phyloP scores from a whole-genome alignment of 2,329 filamentous ascomycete genomes.

The Aschersonia sp. region DNA sequence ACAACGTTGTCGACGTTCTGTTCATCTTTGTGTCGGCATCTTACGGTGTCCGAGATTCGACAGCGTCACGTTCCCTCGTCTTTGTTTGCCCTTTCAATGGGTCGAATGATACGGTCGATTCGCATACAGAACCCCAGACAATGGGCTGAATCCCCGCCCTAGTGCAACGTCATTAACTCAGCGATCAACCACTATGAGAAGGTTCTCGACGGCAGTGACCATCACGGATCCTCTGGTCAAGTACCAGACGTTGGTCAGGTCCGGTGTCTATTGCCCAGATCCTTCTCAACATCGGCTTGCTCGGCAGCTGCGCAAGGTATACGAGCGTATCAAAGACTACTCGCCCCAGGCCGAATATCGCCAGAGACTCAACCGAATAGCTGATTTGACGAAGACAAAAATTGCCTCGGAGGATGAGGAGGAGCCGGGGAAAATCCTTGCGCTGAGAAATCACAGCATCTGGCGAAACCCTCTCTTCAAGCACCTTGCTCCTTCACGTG shows the following conservation, averaged over 20 bases:
- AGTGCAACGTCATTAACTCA: too few species aligned
- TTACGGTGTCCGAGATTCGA: too few species aligned
- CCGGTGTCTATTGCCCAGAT: slow-evolving; percentile 53
- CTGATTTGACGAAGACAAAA: slow-evolving; percentile 23
- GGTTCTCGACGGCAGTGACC: slow-evolving; percentile 33
- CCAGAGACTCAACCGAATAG: slow-evolving; percentile 47
- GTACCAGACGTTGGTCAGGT: slow-evolving; percentile 57
- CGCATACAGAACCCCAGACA: too few species aligned
- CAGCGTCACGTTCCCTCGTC: too few species aligned
- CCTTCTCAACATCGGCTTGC: slow-evolving; percentile 59
- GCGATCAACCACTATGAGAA: slow-evolving; percentile 12
- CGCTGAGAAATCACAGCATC: slow-evolving; percentile 38
- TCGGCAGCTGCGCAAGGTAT: slow-evolving; percentile 64
- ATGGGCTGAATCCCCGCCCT: too few species aligned
- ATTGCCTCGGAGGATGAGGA: slow-evolving; percentile 8
- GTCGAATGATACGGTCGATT: too few species aligned
- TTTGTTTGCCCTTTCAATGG: too few species aligned
- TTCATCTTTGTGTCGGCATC: too few species aligned
- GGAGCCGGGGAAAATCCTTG: slow-evolving; percentile 24
- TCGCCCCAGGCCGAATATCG: slow-evolving; percentile 57
- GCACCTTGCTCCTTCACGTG: slow-evolving; percentile 40
- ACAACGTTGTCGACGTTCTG: too few species aligned
- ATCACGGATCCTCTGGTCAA: slow-evolving; percentile 64
- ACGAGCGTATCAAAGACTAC: slow-evolving; percentile 64
- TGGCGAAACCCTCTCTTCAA: slow-evolving; percentile 44